Percentiles rank a stretch among this genome's conserved stretches.
phyloP scores from a whole-genome alignment of 345 rosid genomes.

The Brassica rapa region DNA sequence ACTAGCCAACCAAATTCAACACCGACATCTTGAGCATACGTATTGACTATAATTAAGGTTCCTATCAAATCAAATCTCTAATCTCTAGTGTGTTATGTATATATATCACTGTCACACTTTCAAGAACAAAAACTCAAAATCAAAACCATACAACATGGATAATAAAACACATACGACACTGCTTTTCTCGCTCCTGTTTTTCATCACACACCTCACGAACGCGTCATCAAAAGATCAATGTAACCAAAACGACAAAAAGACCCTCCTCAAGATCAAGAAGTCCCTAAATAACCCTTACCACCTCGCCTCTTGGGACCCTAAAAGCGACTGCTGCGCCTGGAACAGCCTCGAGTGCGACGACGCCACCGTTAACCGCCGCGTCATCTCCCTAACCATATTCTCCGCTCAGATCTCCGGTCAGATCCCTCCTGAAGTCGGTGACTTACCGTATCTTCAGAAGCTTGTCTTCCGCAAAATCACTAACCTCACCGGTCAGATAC shows the following conservation, averaged over 20 bases:
- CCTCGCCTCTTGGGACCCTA: conserved; percentile 60
- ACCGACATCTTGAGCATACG: conserved; percentile 1
- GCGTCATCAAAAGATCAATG: conserved; percentile 50
- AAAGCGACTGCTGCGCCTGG: conserved; percentile 76
- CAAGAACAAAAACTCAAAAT: not conserved
- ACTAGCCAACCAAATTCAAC: not conserved
- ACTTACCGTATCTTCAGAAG: conserved; percentile 54
- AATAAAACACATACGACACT: conserved; percentile 20
- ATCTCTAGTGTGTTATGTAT: not conserved
- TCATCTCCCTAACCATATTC: conserved; percentile 52
- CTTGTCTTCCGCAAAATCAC: not conserved
- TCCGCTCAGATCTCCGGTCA: conserved; percentile 51
- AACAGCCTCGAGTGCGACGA: conserved; percentile 52
- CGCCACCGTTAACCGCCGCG: conserved; percentile 60
- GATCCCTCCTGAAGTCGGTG: conserved; percentile 57
- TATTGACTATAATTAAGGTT: not conserved
- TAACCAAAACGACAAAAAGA: conserved; percentile 58
- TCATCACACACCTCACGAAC: conserved; percentile 28
- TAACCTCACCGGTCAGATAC: not conserved
- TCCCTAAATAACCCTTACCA: conserved; percentile 59
- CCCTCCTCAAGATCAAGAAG: conserved; percentile 59
- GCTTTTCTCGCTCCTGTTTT: conserved; percentile 30
- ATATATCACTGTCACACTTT: not conserved
- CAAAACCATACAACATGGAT: conserved; percentile 7
- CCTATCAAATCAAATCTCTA: conserved; percentile 7